Percentiles rank a stretch among this genome's conserved stretches.
phyloP scores from a whole-genome alignment of 495 filamentous ascomycete genomes.

The Penicillium bialowiezense region DNA sequence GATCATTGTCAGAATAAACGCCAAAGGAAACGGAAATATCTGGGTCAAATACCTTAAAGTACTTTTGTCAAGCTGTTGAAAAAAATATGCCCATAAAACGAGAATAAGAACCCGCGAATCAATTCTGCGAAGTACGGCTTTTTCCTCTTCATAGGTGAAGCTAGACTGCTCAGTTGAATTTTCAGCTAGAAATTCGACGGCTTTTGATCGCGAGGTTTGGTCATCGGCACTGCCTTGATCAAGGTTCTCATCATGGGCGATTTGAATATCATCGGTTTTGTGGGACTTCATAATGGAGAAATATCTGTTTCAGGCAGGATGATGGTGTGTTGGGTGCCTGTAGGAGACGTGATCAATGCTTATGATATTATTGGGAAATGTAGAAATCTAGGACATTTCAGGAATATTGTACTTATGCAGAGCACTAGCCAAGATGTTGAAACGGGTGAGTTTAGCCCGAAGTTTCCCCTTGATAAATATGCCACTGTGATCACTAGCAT shows the following conservation, averaged over 20 bases:
- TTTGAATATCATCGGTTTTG: background rate
- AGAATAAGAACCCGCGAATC: slow-evolving; percentile 47
- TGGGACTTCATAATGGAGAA: background rate
- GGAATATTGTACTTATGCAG: no score
- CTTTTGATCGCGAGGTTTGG: slow-evolving; percentile 1
- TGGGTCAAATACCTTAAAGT: slow-evolving; percentile 20
- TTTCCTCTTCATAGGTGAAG: slow-evolving; percentile 48
- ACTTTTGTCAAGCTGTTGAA: slow-evolving; percentile 55
- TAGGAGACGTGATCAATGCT: no score
- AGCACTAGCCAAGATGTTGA: no score
- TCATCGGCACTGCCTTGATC: background rate
- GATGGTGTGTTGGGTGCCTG: no score
- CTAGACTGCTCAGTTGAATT: slow-evolving; percentile 8
- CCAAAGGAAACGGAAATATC: background rate
- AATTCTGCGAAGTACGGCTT: slow-evolving; percentile 43
- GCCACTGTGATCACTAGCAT: background rate
- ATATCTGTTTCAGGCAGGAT: background rate
- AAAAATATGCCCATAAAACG: slow-evolving; percentile 28
- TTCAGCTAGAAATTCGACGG: slow-evolving; percentile 18
- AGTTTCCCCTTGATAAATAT: background rate
- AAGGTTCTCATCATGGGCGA: background rate
- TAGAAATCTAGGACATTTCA: no score
- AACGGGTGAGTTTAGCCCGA: no score
- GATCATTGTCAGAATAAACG: background rate
- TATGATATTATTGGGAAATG: no score